Percentiles rank a stretch among this genome's conserved stretches.
Evolutionary conservation across 2,329 filamentous ascomycete genomes (phyloP).

Genomic region (Emergomyces orientalis): DNA sequence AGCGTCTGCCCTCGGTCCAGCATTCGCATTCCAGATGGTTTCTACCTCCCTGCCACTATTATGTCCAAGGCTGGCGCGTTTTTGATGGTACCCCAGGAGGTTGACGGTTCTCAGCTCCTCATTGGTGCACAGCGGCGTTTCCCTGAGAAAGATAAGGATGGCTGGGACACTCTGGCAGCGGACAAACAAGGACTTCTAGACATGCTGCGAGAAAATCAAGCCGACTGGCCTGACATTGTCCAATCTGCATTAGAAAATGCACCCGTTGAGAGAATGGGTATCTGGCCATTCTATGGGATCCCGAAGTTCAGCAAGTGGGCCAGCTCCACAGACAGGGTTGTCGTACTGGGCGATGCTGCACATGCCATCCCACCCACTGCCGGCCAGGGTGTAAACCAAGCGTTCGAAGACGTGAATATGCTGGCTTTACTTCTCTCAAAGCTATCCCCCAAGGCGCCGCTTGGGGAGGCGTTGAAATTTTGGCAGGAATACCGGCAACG

Average conservation of each 20-base stretch:
- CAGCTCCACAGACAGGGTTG: conserved; percentile 30
- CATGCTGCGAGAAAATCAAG: conserved; percentile 28
- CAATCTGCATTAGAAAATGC: conserved; percentile 31
- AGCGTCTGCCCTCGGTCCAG: conserved; percentile 11
- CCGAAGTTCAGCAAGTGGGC: conserved; percentile 41
- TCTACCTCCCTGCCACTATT: conserved; percentile 37
- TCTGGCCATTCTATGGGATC: conserved; percentile 45
- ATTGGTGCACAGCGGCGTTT: conserved; percentile 40
- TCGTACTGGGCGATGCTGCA: conserved; percentile 52
- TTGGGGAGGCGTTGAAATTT: conserved; percentile 25
- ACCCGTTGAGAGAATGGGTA: conserved; percentile 31
- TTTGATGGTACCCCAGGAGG: conserved; percentile 42
- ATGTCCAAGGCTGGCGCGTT: conserved; percentile 41
- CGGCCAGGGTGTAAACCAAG: conserved; percentile 50
- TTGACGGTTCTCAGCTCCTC: conserved; percentile 42
- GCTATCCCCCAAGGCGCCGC: conserved; percentile 15
- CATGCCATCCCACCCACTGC: conserved; percentile 54
- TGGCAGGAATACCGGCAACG: conserved; percentile 45
- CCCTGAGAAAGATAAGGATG: conserved; percentile 31
- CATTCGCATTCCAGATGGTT: conserved; percentile 23
- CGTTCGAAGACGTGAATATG: conserved; percentile 46
- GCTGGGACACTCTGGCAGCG: conserved; percentile 35
- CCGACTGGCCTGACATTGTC: conserved; percentile 31
- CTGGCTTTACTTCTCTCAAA: conserved; percentile 35
- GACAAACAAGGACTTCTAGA: conserved; percentile 35